Evolutionary conservation across 2,329 filamentous ascomycete genomes (phyloP).

Genomic region (Ustulina deusta): DNA sequence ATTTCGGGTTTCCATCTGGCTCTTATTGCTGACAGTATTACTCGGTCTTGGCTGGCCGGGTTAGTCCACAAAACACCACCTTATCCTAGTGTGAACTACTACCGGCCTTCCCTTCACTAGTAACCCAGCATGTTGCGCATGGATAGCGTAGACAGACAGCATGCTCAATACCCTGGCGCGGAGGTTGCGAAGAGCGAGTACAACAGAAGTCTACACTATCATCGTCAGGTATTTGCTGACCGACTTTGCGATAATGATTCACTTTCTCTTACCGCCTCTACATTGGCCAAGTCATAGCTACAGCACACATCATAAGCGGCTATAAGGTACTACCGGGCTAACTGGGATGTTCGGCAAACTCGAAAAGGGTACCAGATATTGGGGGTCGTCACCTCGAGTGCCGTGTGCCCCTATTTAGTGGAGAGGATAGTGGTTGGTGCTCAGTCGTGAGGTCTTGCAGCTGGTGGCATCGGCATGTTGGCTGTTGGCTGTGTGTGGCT

Average conservation of each 20-base stretch:
- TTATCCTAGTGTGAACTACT: not conserved
- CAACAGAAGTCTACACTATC: conserved; percentile 15
- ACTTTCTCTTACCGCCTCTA: conserved; percentile 38
- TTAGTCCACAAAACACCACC: conserved; percentile 24
- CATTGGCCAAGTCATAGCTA: conserved; percentile 22
- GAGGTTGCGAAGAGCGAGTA: conserved; percentile 17
- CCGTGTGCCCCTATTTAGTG: conserved; percentile 34
- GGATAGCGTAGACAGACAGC: conserved; percentile 16
- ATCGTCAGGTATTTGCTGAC: conserved; percentile 35
- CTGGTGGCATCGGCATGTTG: conserved; percentile 12
- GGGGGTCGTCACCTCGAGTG: conserved; percentile 37
- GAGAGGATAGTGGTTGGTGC: conserved; percentile 24
- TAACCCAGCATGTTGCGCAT: conserved; percentile 27
- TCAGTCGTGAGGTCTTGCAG: conserved; percentile 39
- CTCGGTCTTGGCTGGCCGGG: conserved; percentile 36
- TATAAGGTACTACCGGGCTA: conserved; percentile 17
- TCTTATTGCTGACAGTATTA: conserved; percentile 28
- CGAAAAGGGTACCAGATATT: conserved; percentile 29
- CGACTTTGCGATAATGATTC: conserved; percentile 31
- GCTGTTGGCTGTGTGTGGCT: conserved; percentile 33
- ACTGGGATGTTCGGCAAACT: conserved; percentile 25
- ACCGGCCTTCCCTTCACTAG: conserved; percentile 15
- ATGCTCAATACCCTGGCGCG: conserved; percentile 6
- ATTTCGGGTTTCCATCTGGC: conserved; percentile 28
- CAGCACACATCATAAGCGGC: conserved; percentile 28